A percentile compares a stretch with the other conserved stretches of the same genome.
Evolutionary conservation across 148 eudicot species (phyloP).

Genomic region (Polygonum aviculare): DNA sequence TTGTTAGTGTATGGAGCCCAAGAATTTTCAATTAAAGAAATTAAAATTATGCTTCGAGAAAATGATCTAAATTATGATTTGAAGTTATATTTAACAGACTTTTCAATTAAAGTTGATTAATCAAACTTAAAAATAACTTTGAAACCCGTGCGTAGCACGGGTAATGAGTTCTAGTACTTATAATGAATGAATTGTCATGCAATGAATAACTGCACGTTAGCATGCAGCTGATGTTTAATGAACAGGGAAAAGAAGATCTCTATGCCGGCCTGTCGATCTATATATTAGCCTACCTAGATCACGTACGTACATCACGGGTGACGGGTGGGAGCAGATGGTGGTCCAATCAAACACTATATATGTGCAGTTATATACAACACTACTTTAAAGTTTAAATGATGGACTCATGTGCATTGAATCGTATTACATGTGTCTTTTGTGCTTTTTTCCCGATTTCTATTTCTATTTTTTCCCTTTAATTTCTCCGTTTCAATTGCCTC

Average conservation of each 20-base stretch:
- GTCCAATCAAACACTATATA: background rate
- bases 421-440: background rate
- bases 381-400: background rate
- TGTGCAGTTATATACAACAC: background rate
- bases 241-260: background rate
- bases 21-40: too few species aligned
- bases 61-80: too few species aligned
- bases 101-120: too few species aligned
- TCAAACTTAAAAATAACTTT: too few species aligned
- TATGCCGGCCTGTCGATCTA: background rate
- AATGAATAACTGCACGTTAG: conserved; percentile 1
- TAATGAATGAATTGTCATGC: background rate
- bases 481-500: background rate
- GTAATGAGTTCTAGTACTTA: too few species aligned
- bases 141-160: too few species aligned
- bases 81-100: too few species aligned
- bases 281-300: background rate
- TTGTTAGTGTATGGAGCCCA: too few species aligned
- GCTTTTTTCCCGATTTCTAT: background rate
- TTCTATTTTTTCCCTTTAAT: background rate
- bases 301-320: background rate
- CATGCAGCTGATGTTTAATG: background rate
- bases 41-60: too few species aligned
- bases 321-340: background rate
- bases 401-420: background rate